phyloP scores from a whole-genome alignment of 371 early-diverging fungal genomes.

The Parasitella parasitica region DNA sequence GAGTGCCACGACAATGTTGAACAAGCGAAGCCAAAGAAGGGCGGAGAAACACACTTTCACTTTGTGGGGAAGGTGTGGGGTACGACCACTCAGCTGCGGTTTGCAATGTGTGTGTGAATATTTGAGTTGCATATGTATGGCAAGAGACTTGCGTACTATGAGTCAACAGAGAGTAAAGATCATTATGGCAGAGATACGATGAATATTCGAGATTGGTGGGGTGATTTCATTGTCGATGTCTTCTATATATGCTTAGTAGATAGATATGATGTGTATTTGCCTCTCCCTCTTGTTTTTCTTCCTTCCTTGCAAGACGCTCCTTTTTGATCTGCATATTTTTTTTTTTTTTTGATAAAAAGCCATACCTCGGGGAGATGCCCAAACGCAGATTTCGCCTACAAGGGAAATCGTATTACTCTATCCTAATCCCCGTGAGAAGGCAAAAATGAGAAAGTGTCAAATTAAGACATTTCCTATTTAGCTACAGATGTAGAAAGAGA shows the following conservation, averaged over 20 bases:
- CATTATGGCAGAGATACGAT: too few relatives aligned
- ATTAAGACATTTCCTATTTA: background rate
- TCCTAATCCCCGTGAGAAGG: background rate
- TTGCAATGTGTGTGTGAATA: background rate
- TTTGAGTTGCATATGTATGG: too few relatives aligned
- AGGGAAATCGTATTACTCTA: conserved; percentile 5
- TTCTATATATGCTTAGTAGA: too few relatives aligned
- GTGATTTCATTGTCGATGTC: too few relatives aligned
- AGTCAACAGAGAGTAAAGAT: too few relatives aligned
- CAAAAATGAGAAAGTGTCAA: background rate
- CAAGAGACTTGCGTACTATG: too few relatives aligned
- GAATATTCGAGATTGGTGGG: too few relatives aligned
- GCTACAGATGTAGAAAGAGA: background rate
- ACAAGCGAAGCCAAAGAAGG: background rate
- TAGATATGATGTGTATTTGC: background rate
- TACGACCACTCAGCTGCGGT: too few relatives aligned
- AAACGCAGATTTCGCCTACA: background rate
- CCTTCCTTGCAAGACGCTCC: background rate
- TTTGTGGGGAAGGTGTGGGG: background rate
- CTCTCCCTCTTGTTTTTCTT: background rate
- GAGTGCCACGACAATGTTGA: background rate
- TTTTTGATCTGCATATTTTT: background rate
- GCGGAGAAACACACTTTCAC: background rate
- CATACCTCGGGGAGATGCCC: background rate
- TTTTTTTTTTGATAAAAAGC: background rate